phyloP scores from a whole-genome alignment of 306 rosid genomes.

The Prunus campanulata region DNA sequence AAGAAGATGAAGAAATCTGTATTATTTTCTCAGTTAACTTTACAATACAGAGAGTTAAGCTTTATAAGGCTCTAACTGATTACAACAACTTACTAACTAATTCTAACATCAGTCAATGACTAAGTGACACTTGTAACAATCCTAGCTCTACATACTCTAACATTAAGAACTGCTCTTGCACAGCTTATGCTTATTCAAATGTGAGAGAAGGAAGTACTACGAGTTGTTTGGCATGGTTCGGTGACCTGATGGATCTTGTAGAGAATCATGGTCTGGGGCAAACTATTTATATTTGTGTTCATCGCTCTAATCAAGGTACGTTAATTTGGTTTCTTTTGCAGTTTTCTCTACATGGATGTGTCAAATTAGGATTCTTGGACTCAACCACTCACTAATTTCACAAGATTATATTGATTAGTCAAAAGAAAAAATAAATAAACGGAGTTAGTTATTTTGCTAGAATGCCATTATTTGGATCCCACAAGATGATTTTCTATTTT shows the following conservation, averaged over 20 bases:
- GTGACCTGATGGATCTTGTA: neutral
- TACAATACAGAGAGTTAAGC: too few relatives aligned
- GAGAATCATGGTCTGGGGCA: neutral
- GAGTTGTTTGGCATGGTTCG: neutral
- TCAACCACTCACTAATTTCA: neutral
- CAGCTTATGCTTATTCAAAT: slow-evolving; percentile 45
- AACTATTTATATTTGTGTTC: neutral
- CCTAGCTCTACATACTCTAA: too few relatives aligned
- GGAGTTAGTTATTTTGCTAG: neutral
- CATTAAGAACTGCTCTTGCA: slow-evolving; percentile 58
- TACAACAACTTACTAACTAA: too few relatives aligned
- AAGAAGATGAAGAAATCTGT: too few relatives aligned
- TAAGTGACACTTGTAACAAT: too few relatives aligned
- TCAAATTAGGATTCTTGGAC: neutral
- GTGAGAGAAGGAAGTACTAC: neutral
- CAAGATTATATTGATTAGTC: neutral
- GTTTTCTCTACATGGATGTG: neutral
- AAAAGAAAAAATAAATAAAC: neutral
- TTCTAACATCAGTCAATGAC: too few relatives aligned
- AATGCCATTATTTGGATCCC: too few relatives aligned
- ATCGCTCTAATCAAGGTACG: neutral
- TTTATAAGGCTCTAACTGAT: too few relatives aligned
- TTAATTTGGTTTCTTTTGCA: neutral
- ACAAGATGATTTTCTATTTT: neutral
- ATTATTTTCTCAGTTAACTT: too few relatives aligned